Percentiles rank a stretch among this genome's conserved stretches.
phyloP scores from a whole-genome alignment of 1,139 yeast genomes.

The Ashbya aceris region DNA sequence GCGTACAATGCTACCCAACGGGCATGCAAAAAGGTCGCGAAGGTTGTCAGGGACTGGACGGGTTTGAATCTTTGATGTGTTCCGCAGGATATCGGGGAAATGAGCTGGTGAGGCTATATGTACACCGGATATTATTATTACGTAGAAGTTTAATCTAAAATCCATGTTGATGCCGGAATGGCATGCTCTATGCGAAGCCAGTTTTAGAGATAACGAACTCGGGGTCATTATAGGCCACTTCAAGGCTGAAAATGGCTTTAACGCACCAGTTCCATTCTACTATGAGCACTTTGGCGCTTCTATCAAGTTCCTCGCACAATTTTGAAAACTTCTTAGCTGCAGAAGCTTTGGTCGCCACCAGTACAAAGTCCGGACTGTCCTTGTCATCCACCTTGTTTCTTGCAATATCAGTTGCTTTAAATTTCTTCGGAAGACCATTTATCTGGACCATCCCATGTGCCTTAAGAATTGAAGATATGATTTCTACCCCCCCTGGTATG shows the following conservation, averaged over 20 bases:
- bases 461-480: conserved; percentile 50
- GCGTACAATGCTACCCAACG: conserved; percentile 14
- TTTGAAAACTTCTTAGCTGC: conserved; percentile 36
- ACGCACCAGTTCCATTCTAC: conserved; percentile 25
- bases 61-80: conserved; percentile 11
- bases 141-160: background rate
- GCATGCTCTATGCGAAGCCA: background rate
- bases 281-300: conserved; percentile 11
- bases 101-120: background rate
- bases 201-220: conserved; percentile 9
- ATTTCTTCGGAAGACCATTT: conserved; percentile 30
- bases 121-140: too few species aligned
- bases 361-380: conserved; percentile 14
- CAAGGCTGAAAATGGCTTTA: conserved; percentile 14
- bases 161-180: background rate
- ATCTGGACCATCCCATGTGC: conserved; percentile 55
- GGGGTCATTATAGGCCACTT: conserved; percentile 9
- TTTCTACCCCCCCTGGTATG: conserved; percentile 58
- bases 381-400: conserved; percentile 3
- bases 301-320: conserved; percentile 22
- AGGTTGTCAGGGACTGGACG: conserved; percentile 13
- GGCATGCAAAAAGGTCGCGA: conserved; percentile 5
- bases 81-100: background rate
- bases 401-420: conserved; percentile 10
- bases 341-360: conserved; percentile 33